Evolutionary conservation across 805 yeast genomes (phyloP).

Genomic region (Candida tammaniensis): DNA sequence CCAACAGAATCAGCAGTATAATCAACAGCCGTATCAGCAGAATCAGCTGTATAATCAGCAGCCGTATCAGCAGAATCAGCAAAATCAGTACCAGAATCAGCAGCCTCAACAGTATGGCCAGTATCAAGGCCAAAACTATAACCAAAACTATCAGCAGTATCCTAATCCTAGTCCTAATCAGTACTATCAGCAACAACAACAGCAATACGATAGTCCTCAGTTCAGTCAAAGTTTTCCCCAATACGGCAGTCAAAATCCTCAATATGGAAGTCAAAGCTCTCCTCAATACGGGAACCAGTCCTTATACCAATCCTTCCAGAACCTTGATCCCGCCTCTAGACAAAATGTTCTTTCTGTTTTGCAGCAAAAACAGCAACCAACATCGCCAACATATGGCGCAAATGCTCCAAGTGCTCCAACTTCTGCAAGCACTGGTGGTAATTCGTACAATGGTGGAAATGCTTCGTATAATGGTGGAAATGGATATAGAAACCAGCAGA

Average conservation of each 20-base stretch:
- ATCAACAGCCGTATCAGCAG: too few relatives aligned
- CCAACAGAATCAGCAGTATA: conserved; percentile 9
- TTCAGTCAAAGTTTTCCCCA: conserved; percentile 8
- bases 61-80: too few relatives aligned
- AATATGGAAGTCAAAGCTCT: background rate
- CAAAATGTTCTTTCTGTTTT: conserved; percentile 30
- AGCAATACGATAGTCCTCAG: conserved; percentile 13
- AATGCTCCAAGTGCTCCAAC: conserved; percentile 3
- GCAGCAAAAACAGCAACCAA: conserved; percentile 26
- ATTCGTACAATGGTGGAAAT: background rate
- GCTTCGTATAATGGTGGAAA: background rate
- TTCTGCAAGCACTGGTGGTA: too few relatives aligned
- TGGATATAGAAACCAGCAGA: conserved; percentile 1
- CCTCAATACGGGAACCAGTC: too few relatives aligned
- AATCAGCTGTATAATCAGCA: background rate
- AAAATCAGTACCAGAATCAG: too few relatives aligned
- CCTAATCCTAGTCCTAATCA: too few relatives aligned
- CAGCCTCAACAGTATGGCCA: background rate
- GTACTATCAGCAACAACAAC: conserved; percentile 5
- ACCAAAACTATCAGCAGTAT: conserved; percentile 2
- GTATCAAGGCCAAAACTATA: too few relatives aligned
- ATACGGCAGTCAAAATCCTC: conserved; percentile 3
- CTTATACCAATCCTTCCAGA: conserved; percentile 17
- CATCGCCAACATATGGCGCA: conserved; percentile 15
- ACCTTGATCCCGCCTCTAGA: conserved; percentile 31